These are phyloP conservation scores for Monilinia vaccinii-corymbosi DNA, from an alignment of 2,329 filamentous ascomycete species.

Conservation along the genomic window DNA sequence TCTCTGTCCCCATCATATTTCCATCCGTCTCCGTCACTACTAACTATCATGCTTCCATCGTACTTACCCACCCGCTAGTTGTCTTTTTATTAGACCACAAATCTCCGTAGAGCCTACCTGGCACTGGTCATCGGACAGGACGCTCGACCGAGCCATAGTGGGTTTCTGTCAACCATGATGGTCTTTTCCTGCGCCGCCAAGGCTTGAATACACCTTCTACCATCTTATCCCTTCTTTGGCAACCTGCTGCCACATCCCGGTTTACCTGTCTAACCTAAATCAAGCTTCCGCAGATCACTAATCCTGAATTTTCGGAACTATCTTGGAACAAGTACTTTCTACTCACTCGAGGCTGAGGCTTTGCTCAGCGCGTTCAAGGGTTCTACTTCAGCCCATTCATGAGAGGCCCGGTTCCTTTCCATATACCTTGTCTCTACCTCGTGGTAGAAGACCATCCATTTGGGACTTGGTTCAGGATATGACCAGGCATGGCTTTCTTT, in stretches of 20 bases:
- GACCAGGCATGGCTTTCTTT: conserved; percentile 8
- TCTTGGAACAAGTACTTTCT: neutral
- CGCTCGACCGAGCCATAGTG: neutral
- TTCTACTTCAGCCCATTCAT: conserved; percentile 11
- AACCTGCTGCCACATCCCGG: conserved; percentile 6
- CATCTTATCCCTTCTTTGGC: conserved; percentile 10
- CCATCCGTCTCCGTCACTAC: neutral
- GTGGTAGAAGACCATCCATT: conserved; percentile 23
- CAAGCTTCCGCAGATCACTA: conserved; percentile 9
- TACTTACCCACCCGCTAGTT: neutral
- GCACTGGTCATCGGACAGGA: neutral
- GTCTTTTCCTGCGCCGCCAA: conserved; percentile 3
- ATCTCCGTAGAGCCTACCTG: neutral
- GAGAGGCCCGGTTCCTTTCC: neutral
- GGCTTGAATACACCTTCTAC: conserved; percentile 4
- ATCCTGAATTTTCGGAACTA: conserved; percentile 10
- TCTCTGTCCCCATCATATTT: neutral
- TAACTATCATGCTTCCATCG: neutral
- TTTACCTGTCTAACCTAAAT: conserved; percentile 8
- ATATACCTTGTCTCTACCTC: conserved; percentile 7
- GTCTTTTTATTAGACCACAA: neutral
- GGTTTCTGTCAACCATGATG: neutral
- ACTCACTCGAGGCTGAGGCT: conserved; percentile 11
- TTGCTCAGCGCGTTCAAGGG: conserved; percentile 9
- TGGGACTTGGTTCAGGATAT: conserved; percentile 17